A percentile compares a stretch with the other conserved stretches of the same genome.
Evolutionary conservation across 2,329 filamentous ascomycete genomes (phyloP).

Genomic region (Torrubiellomyces zombiae): DNA sequence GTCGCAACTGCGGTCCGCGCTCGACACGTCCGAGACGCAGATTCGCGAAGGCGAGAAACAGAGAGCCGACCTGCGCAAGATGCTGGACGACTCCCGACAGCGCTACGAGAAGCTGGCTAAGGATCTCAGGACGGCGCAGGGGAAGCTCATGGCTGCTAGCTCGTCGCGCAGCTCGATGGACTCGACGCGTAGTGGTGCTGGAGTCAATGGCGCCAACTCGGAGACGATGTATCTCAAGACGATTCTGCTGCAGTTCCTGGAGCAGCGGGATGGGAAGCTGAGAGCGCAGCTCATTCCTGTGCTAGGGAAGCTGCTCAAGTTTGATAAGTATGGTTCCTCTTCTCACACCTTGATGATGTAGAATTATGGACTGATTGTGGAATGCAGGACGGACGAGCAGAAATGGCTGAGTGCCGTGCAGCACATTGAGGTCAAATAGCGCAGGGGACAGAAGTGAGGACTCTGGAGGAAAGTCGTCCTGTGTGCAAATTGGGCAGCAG

Average conservation of each 20-base stretch:
- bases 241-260: constrained; percentile 64
- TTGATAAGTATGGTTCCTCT: constrained; percentile 47
- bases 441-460: too few species aligned
- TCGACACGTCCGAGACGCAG: constrained; percentile 79
- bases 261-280: constrained; percentile 63
- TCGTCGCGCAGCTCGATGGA: constrained; percentile 27
- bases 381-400: constrained; percentile 49
- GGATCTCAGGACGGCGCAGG: constrained; percentile 37
- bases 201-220: constrained; percentile 8
- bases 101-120: constrained; percentile 69
- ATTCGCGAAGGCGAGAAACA: constrained; percentile 72
- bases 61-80: constrained; percentile 54
- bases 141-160: constrained; percentile 23
- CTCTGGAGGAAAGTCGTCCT: too few species aligned
- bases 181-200: constrained; percentile 17
- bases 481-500: too few species aligned
- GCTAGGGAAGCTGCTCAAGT: constrained; percentile 56
- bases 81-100: constrained; percentile 61
- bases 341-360: not conserved
- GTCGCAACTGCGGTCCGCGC: constrained; percentile 56
- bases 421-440: constrained; percentile 23
- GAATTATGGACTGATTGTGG: constrained; percentile 5
- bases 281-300: constrained; percentile 64
- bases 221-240: constrained; percentile 61
- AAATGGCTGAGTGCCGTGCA: constrained; percentile 70